phyloP scores from a whole-genome alignment of 768 basidiomycete species.

The Kwoniella mangroviensis region DNA sequence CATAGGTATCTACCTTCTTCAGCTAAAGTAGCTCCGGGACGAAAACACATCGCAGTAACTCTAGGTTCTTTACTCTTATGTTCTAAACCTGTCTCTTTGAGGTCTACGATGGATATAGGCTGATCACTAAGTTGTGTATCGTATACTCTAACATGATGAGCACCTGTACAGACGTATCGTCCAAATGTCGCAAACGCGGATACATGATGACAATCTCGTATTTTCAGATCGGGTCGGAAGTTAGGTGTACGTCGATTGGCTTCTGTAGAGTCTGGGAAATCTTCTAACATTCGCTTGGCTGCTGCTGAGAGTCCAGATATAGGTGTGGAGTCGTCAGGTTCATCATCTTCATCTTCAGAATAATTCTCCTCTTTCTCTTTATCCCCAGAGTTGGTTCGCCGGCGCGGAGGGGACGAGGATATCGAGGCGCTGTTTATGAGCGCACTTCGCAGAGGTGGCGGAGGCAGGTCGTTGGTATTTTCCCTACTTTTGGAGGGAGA shows the following conservation, averaged over 20 bases:
- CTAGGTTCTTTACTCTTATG: slow-evolving; percentile 68
- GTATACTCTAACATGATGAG: slow-evolving; percentile 57
- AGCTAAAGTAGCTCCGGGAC: slow-evolving; percentile 61
- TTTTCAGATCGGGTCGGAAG: slow-evolving; percentile 52
- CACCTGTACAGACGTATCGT: slow-evolving; percentile 55
- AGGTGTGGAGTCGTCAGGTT: slow-evolving; percentile 32
- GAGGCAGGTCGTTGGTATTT: slow-evolving; percentile 34
- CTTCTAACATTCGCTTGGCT: slow-evolving; percentile 52
- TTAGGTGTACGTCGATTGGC: slow-evolving; percentile 59
- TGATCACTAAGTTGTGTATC: slow-evolving; percentile 47
- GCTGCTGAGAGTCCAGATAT: slow-evolving; percentile 26
- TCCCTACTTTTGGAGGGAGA: slow-evolving; percentile 21
- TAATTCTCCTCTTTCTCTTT: slow-evolving; percentile 31
- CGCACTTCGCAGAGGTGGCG: slow-evolving; percentile 43
- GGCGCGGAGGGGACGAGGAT: slow-evolving; percentile 33
- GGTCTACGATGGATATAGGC: slow-evolving; percentile 63
- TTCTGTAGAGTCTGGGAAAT: slow-evolving; percentile 60
- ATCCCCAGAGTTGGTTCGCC: slow-evolving; percentile 17
- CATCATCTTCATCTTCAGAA: slow-evolving; percentile 53
- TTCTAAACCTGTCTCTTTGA: slow-evolving; percentile 65
- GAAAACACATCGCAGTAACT: slow-evolving; percentile 78
- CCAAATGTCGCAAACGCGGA: slow-evolving; percentile 57
- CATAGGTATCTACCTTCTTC: slow-evolving; percentile 70
- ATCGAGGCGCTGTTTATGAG: slow-evolving; percentile 15
- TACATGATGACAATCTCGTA: slow-evolving; percentile 43